phyloP scores from a whole-genome alignment of 2,329 filamentous ascomycete species.

The Arachnopeziza araneosa region DNA sequence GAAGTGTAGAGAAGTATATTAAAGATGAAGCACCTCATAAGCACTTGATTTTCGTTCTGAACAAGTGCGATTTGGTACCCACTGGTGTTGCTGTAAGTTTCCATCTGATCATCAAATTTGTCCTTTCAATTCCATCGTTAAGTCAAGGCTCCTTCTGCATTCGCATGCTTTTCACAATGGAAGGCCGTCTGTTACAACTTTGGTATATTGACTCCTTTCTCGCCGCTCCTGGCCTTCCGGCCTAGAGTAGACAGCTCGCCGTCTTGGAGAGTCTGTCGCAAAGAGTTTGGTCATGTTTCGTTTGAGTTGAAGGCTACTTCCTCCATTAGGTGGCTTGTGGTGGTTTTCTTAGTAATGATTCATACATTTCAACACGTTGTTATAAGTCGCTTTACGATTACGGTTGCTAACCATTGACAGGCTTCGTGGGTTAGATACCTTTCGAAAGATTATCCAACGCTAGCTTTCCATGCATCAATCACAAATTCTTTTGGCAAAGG shows the following conservation, averaged over 20 bases:
- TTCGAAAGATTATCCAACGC: conserved; percentile 86
- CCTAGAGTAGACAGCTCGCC: conserved; percentile 66
- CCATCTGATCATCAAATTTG: conserved; percentile 10
- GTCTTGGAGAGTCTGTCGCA: conserved; percentile 81
- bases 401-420: conserved; percentile 44
- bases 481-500: conserved; percentile 97
- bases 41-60: conserved; percentile 83
- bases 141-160: conserved; percentile 78
- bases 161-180: conserved; percentile 57
- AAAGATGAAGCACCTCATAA: conserved; percentile 92
- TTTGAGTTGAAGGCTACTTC: conserved; percentile 95
- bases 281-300: conserved; percentile 67
- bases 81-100: conserved; percentile 89
- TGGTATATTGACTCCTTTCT: conserved; percentile 85
- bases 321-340: conserved; percentile 56
- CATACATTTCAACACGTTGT: conserved; percentile 57
- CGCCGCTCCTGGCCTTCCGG: conserved; percentile 58
- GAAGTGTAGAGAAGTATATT: conserved; percentile 88
- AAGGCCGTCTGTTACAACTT: conserved; percentile 95
- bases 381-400: conserved; percentile 14
- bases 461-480: conserved; percentile 91
- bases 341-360: conserved; percentile 98
- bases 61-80: conserved; percentile 90
- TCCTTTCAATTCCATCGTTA: conserved; percentile 52
- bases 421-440: conserved; percentile 87